Evolutionary conservation across 768 basidiomycete genomes (phyloP).

Genomic region (Trametes sanguinea): DNA sequence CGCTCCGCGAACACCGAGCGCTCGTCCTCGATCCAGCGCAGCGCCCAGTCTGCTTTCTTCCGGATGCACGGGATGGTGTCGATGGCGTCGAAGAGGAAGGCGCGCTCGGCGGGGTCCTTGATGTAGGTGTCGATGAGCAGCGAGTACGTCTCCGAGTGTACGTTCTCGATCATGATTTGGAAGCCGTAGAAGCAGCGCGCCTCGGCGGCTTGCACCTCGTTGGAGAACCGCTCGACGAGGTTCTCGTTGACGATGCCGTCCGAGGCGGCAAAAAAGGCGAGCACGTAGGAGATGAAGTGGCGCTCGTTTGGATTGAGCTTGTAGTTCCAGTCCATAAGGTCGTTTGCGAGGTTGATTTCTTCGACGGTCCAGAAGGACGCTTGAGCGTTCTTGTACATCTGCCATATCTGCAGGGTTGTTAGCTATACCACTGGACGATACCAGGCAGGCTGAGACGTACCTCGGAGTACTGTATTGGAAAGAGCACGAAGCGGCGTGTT

Average conservation of each 20-base stretch:
- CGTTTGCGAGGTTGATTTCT: slow-evolving; percentile 88
- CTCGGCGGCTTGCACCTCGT: slow-evolving; percentile 89
- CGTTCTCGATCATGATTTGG: slow-evolving; percentile 99
- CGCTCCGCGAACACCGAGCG: slow-evolving; percentile 84
- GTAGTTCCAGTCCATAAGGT: slow-evolving; percentile 81
- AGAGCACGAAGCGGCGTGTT: slow-evolving; percentile 83
- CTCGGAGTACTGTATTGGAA: slow-evolving; percentile 92
- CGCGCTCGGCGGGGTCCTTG: slow-evolving; percentile 73
- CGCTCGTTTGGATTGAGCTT: slow-evolving; percentile 81
- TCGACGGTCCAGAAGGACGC: slow-evolving; percentile 95
- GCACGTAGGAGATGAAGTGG: slow-evolving; percentile 88
- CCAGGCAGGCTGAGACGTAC: slow-evolving; percentile 43
- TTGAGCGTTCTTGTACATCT: slow-evolving; percentile 93
- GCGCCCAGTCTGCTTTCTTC: slow-evolving; percentile 94
- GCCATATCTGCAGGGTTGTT: slow-evolving; percentile 71
- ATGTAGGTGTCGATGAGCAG: slow-evolving; percentile 95
- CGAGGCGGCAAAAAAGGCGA: slow-evolving; percentile 95
- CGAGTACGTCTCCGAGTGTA: slow-evolving; percentile 96
- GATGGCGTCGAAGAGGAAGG: slow-evolving; percentile 87
- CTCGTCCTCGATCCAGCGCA: slow-evolving; percentile 87
- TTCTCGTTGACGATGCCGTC: slow-evolving; percentile 98
- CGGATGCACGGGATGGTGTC: slow-evolving; percentile 93
- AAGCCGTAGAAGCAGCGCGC: slow-evolving; percentile 97
- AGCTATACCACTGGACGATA: neutral
- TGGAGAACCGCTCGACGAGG: slow-evolving; percentile 89